phyloP scores from a whole-genome alignment of 2,329 filamentous ascomycete genomes.

The Neospermospora avenae region DNA sequence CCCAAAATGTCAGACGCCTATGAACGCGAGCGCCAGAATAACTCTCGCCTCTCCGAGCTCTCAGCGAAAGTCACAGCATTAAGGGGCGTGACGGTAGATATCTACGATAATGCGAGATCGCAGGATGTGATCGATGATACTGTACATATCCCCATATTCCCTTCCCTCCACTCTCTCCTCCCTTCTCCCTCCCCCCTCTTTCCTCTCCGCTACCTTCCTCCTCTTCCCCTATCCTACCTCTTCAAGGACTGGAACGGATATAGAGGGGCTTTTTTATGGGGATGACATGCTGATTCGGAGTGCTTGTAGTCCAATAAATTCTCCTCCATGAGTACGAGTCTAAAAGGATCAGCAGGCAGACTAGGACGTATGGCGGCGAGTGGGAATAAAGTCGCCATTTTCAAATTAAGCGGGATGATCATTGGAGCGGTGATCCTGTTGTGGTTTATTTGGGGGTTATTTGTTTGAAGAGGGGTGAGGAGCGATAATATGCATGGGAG shows the following conservation, averaged over 20 bases:
- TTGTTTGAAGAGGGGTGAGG: too few relatives aligned
- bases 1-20: slow-evolving; percentile 67
- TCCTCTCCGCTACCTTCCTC: too few relatives aligned
- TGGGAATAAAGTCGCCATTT: slow-evolving; percentile 85
- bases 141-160: slow-evolving; percentile 47
- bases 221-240: too few relatives aligned
- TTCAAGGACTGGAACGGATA: too few relatives aligned
- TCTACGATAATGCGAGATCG: slow-evolving; percentile 91
- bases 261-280: too few relatives aligned
- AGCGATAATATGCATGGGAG: too few relatives aligned
- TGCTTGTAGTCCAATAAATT: slow-evolving; percentile 88
- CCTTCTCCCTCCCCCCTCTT: too few relatives aligned
- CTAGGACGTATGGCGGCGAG: slow-evolving; percentile 86
- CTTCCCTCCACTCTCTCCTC: too few relatives aligned
- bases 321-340: slow-evolving; percentile 74
- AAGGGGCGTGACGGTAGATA: slow-evolving; percentile 92
- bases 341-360: slow-evolving; percentile 80
- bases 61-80: slow-evolving; percentile 87
- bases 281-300: too few relatives aligned
- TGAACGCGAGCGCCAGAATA: slow-evolving; percentile 87
- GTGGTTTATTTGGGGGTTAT: slow-evolving; percentile 51
- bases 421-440: slow-evolving; percentile 69
- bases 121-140: slow-evolving; percentile 87
- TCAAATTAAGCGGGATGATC: slow-evolving; percentile 85
- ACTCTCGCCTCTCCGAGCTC: slow-evolving; percentile 87